These are phyloP conservation scores for Oryza meridionalis DNA, from an alignment of 176 grass and related monocot genomes.

Conservation along the genomic window DNA sequence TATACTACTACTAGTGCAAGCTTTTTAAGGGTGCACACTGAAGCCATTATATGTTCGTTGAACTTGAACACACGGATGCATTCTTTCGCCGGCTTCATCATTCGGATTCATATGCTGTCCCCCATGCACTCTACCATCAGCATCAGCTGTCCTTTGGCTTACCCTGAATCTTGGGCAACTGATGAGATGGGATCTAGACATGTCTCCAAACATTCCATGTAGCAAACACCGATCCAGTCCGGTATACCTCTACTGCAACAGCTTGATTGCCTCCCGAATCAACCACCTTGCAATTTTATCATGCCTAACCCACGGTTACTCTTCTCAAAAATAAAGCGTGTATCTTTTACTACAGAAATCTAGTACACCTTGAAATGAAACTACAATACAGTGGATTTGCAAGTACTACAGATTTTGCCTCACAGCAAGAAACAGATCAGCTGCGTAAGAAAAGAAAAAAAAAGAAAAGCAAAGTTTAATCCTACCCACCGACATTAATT, in stretches of 20 bases:
- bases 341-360: slow-evolving; percentile 13
- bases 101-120: slow-evolving; percentile 21
- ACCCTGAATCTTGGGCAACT: not conserved
- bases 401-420: not conserved
- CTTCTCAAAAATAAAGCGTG: not conserved
- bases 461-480: not conserved
- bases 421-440: slow-evolving; percentile 14
- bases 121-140: slow-evolving; percentile 31
- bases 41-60: slow-evolving; percentile 39
- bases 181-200: slow-evolving; percentile 43
- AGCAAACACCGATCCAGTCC: slow-evolving; percentile 10
- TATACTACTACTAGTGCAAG: not conserved
- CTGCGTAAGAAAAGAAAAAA: not conserved
- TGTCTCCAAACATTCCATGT: not conserved
- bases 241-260: not conserved
- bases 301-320: not conserved
- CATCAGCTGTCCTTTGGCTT: slow-evolving; percentile 1
- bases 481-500: not conserved
- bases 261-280: not conserved
- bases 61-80: slow-evolving; percentile 11
- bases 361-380: slow-evolving; percentile 7
- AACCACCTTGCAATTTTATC: not conserved
- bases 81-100: slow-evolving; percentile 35
- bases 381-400: not conserved
- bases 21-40: not conserved